These are phyloP conservation scores for Antitrichia curtipendula DNA, from an alignment of 225 moss, liverwort and hornwort genomes.

Conservation along the genomic window DNA sequence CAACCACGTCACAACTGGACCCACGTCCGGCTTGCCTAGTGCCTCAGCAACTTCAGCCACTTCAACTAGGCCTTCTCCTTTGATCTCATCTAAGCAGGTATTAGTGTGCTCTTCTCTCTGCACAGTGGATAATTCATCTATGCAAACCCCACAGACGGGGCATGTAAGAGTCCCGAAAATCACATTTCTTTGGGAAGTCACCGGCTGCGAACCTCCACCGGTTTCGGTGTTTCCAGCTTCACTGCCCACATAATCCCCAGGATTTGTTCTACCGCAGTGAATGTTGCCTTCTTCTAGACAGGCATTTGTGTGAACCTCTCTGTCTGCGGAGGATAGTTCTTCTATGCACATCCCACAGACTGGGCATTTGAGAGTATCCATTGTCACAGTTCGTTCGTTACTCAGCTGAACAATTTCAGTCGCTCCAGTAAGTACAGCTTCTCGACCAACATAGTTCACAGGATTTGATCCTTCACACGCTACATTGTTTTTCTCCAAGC, in stretches of 20 bases:
- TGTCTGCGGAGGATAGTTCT: conserved; percentile 18
- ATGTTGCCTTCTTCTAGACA: conserved; percentile 34
- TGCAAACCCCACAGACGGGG: conserved; percentile 61
- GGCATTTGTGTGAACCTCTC: conserved; percentile 46
- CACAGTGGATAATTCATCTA: conserved; percentile 34
- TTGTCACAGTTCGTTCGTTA: background rate
- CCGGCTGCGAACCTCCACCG: background rate
- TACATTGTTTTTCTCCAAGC: conserved; percentile 29
- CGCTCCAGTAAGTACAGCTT: background rate
- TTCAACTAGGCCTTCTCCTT: conserved; percentile 5
- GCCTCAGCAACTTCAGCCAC: conserved; percentile 10
- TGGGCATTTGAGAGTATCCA: conserved; percentile 33
- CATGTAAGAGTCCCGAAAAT: conserved; percentile 13
- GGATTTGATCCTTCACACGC: background rate
- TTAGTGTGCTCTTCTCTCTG: conserved; percentile 69
- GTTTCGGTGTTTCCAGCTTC: conserved; percentile 2
- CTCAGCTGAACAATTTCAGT: background rate
- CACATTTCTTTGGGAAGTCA: background rate
- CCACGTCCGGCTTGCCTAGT: conserved; percentile 6
- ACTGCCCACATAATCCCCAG: background rate
- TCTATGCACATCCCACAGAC: conserved; percentile 54
- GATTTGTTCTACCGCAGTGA: background rate
- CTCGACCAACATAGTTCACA: background rate
- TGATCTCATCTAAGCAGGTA: conserved; percentile 48
- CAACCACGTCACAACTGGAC: conserved; percentile 64